Percentiles rank a stretch among this genome's conserved stretches.
Conservation (phyloP, 192 early-diverging fungal genomes). For the Mortierella claussenii region DNA sequence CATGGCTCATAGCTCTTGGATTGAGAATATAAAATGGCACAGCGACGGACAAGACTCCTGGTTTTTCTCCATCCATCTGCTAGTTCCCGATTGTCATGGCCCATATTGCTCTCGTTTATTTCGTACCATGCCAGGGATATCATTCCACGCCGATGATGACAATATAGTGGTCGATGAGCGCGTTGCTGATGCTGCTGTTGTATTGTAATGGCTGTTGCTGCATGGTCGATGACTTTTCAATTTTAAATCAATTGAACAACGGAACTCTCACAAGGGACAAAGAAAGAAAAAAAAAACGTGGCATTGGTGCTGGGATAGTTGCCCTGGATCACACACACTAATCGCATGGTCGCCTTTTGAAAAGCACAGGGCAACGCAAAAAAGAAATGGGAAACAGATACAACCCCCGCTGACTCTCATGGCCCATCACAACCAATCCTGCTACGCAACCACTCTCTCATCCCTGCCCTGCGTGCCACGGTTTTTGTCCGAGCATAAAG, state of each 20-base stretch:
- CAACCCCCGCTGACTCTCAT: background rate
- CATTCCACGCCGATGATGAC: background rate
- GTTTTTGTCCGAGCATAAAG: background rate
- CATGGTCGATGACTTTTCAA: no score
- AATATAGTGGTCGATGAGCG: no score
- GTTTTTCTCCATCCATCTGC: background rate
- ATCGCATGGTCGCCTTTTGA: no score
- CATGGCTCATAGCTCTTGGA: no score
- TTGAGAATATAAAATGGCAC: no score
- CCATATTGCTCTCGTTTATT: background rate
- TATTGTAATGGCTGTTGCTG: no score
- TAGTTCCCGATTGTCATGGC: background rate
- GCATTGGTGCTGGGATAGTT: background rate
- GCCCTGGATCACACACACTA: background rate
- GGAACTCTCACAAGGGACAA: no score
- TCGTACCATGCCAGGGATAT: background rate
- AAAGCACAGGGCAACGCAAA: background rate
- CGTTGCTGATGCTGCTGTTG: no score
- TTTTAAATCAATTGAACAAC: no score
- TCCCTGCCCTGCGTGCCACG: no score
- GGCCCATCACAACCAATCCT: background rate
- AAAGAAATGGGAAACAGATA: background rate
- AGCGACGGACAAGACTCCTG: no score
- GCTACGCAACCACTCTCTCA: background rate
- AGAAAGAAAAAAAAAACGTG: slow-evolving; percentile 17